Percentiles rank a stretch among this genome's conserved stretches.
phyloP scores from a whole-genome alignment of 2,329 filamentous ascomycete genomes.

The Fusarium devonianum region DNA sequence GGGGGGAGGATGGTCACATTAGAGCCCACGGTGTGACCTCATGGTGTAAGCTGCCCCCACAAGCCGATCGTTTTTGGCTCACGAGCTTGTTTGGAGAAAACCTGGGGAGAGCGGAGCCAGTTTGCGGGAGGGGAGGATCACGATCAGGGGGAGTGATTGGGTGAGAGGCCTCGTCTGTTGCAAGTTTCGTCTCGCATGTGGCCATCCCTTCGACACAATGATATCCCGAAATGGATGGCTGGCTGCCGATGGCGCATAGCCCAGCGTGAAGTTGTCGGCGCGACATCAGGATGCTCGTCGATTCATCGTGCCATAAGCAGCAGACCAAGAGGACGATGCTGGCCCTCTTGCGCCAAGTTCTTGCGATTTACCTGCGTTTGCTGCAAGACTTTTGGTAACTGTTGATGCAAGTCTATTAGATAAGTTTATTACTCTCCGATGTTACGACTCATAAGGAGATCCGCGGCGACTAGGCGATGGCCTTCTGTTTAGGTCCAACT shows the following conservation, averaged over 20 bases:
- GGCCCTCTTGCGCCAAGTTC: too few relatives aligned
- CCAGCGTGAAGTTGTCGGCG: too few relatives aligned
- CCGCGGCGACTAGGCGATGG: not conserved
- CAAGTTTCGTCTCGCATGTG: slow-evolving; percentile 2
- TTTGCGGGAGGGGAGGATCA: slow-evolving; percentile 19
- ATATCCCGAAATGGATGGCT: too few relatives aligned
- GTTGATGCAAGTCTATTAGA: too few relatives aligned
- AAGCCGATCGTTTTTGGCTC: not conserved
- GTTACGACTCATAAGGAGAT: not conserved
- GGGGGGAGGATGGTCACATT: slow-evolving; percentile 12
- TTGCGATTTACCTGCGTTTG: too few relatives aligned
- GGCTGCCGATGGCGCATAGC: too few relatives aligned
- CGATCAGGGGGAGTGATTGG: slow-evolving; percentile 7
- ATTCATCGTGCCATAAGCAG: slow-evolving; percentile 1
- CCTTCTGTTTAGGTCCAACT: not conserved
- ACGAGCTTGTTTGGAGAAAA: slow-evolving; percentile 31
- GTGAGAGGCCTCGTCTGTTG: slow-evolving; percentile 3
- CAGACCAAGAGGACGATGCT: too few relatives aligned
- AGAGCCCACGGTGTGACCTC: slow-evolving; percentile 15
- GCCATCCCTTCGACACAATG: slow-evolving; percentile 22
- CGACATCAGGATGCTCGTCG: too few relatives aligned
- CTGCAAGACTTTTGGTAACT: too few relatives aligned
- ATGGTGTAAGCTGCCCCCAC: slow-evolving; percentile 15
- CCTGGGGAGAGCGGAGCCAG: slow-evolving; percentile 25
- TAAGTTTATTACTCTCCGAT: not conserved